phyloP scores from a whole-genome alignment of 2,329 filamentous ascomycete genomes.

The Ophiocordyceps australis region DNA sequence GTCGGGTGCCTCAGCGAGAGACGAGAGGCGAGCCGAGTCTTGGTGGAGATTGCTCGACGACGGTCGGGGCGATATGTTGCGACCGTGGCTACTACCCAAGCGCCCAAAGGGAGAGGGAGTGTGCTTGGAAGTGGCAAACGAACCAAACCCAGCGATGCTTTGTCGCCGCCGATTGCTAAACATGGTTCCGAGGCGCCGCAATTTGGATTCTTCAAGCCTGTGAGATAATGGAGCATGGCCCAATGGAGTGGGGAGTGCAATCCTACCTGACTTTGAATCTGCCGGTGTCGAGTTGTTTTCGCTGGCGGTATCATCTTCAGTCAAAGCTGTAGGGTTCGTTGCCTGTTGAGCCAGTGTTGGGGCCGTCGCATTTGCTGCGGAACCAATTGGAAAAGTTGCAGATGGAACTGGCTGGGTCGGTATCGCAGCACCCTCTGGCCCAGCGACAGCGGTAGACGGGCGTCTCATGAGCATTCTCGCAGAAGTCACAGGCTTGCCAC shows the following conservation, averaged over 20 bases:
- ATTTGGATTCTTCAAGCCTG: conserved; percentile 25
- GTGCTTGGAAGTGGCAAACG: conserved; percentile 34
- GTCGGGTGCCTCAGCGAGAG: conserved; percentile 38
- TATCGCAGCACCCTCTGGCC: too few relatives aligned
- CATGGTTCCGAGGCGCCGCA: conserved; percentile 51
- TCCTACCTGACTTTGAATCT: conserved; percentile 18
- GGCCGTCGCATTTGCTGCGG: too few relatives aligned
- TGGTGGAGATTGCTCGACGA: conserved; percentile 40
- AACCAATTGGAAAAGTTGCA: too few relatives aligned
- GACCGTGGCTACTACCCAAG: conserved; percentile 45
- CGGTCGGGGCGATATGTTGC: conserved; percentile 32
- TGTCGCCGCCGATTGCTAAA: conserved; percentile 42
- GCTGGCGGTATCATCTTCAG: conserved; percentile 17
- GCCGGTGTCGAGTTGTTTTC: conserved; percentile 19
- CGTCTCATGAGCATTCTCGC: conserved; percentile 22
- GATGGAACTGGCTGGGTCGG: too few relatives aligned
- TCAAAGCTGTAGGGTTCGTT: background rate
- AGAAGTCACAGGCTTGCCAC: conserved; percentile 17
- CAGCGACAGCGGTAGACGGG: conserved; percentile 12
- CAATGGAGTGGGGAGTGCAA: background rate
- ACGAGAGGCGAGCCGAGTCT: conserved; percentile 33
- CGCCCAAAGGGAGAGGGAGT: conserved; percentile 35
- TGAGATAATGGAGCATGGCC: conserved; percentile 6
- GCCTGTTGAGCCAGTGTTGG: too few relatives aligned
- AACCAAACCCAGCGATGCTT: conserved; percentile 44